phyloP scores from a whole-genome alignment of 768 basidiomycete species.

The Suillus plorans region DNA sequence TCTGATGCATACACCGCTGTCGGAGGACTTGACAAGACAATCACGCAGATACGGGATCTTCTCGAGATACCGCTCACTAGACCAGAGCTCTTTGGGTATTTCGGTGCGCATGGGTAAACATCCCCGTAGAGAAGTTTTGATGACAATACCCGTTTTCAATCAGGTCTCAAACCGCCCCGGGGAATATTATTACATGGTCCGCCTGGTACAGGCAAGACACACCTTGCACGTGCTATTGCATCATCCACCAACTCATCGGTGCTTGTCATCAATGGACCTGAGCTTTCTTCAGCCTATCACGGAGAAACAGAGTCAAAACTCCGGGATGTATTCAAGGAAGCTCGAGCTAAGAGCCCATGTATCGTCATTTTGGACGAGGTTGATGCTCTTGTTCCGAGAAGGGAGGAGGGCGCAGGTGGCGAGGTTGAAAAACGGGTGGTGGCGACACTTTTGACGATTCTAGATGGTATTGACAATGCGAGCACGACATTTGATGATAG shows the following conservation, averaged over 20 bases:
- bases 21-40: conserved; percentile 87
- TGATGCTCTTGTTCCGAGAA: conserved; percentile 87
- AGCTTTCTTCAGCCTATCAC: conserved; percentile 93
- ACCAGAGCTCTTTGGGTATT: conserved; percentile 79
- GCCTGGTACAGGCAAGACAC: conserved; percentile 97
- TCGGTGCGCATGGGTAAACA: conserved; percentile 45
- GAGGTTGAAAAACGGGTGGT: conserved; percentile 97
- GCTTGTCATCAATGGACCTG: conserved; percentile 94
- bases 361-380: conserved; percentile 96
- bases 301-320: conserved; percentile 94
- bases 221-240: conserved; percentile 92
- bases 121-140: conserved; percentile 16
- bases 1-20: conserved; percentile 75
- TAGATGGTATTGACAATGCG: conserved; percentile 81
- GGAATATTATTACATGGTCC: conserved; percentile 95
- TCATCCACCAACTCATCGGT: conserved; percentile 82
- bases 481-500: conserved; percentile 45
- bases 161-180: conserved; percentile 92
- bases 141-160: not conserved
- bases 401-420: conserved; percentile 88
- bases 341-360: conserved; percentile 78
- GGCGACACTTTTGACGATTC: conserved; percentile 88
- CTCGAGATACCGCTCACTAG: conserved; percentile 83
- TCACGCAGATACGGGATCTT: conserved; percentile 79
- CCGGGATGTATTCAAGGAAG: conserved; percentile 86